Percentiles rank a stretch among this genome's conserved stretches.
phyloP scores from a whole-genome alignment of 1,284 basidiomycete genomes.

The Lignosus rhinocerotis region DNA sequence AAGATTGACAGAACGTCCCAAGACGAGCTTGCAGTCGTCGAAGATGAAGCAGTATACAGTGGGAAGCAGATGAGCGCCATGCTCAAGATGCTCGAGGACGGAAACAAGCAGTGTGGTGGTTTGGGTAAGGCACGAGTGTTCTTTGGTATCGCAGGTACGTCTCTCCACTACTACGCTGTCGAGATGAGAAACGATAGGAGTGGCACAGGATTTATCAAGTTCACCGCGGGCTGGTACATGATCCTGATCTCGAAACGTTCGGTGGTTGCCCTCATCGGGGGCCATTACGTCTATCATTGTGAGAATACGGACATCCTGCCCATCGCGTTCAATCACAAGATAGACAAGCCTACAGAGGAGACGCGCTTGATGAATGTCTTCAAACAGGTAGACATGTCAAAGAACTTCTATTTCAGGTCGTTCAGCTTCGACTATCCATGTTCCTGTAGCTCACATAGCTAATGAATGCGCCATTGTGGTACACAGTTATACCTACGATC shows the following conservation, averaged over 20 bases:
- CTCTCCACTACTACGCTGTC: not conserved
- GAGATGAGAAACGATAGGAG: not conserved
- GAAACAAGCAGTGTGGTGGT: slow-evolving; percentile 87
- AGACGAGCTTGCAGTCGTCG: slow-evolving; percentile 73
- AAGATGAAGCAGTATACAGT: slow-evolving; percentile 88
- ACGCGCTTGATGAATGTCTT: slow-evolving; percentile 89
- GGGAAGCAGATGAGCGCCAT: slow-evolving; percentile 87
- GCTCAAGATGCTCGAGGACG: slow-evolving; percentile 93
- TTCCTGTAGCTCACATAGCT: not conserved
- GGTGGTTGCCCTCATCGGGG: slow-evolving; percentile 92
- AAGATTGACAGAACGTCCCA: slow-evolving; percentile 88
- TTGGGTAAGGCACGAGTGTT: slow-evolving; percentile 82
- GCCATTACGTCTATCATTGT: slow-evolving; percentile 97
- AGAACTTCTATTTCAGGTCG: slow-evolving; percentile 99
- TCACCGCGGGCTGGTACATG: slow-evolving; percentile 93
- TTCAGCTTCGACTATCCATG: not conserved
- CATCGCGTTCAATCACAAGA: slow-evolving; percentile 68
- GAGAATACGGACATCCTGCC: slow-evolving; percentile 89
- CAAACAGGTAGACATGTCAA: slow-evolving; percentile 96
- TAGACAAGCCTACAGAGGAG: slow-evolving; percentile 85
- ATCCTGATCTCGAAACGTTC: slow-evolving; percentile 88
- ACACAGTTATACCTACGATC: slow-evolving; percentile 90
- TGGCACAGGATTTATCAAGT: slow-evolving; percentile 80
- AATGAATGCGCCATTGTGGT: not conserved
- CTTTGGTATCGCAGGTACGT: slow-evolving; percentile 73